phyloP scores from a whole-genome alignment of 768 basidiomycete species.

The Lactifluus rugatus region DNA sequence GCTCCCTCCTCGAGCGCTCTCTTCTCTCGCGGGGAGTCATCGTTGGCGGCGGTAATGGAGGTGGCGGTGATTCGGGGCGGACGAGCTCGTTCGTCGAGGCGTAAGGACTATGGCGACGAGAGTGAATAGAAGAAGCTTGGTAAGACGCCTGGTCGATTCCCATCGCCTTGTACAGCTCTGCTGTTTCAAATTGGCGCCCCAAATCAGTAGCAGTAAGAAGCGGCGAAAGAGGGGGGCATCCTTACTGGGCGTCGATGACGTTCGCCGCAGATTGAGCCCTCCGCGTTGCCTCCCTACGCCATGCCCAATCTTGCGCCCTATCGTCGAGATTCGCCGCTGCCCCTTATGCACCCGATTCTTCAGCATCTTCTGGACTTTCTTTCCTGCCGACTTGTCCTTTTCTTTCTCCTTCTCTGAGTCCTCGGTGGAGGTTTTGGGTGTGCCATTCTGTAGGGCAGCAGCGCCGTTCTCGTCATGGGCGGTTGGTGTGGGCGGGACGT shows the following conservation, averaged over 20 bases:
- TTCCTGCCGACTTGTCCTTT: constrained; percentile 47
- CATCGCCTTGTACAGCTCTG: constrained; percentile 8
- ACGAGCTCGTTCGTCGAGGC: constrained; percentile 27
- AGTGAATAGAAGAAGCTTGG: constrained; percentile 80
- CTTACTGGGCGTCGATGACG: constrained; percentile 63
- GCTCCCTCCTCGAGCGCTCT: constrained; percentile 40
- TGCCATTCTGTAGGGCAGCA: background rate
- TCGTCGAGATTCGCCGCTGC: constrained; percentile 61
- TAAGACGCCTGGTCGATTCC: constrained; percentile 36
- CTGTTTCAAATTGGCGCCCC: background rate
- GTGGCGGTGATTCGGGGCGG: constrained; percentile 26
- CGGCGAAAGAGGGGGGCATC: background rate
- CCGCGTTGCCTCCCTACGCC: constrained; percentile 50
- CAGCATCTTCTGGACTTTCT: constrained; percentile 67
- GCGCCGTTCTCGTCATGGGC: constrained; percentile 1
- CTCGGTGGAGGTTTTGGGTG: constrained; percentile 8
- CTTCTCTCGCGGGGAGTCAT: constrained; percentile 24
- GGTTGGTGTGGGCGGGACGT: background rate
- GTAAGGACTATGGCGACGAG: constrained; percentile 43
- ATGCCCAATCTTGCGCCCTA: constrained; percentile 67
- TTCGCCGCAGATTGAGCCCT: constrained; percentile 37
- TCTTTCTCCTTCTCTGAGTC: constrained; percentile 26
- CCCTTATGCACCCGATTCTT: constrained; percentile 68
- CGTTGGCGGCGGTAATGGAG: constrained; percentile 34
- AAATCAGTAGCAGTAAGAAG: background rate